Evolutionary conservation across 371 early-diverging fungal species (phyloP).

Genomic region (Mucor irregularis): DNA sequence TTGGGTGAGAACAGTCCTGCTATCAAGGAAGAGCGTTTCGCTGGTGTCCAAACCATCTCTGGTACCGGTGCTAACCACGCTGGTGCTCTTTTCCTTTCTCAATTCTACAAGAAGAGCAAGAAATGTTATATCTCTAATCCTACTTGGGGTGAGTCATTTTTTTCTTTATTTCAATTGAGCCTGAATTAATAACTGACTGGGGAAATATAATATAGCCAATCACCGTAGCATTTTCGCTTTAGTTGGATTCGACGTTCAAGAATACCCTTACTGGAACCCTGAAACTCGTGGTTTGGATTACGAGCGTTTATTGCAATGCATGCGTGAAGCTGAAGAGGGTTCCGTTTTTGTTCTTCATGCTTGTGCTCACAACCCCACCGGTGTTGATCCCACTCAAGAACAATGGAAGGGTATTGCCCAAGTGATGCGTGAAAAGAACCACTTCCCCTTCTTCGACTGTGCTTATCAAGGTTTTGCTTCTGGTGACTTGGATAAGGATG

Average conservation of each 20-base stretch:
- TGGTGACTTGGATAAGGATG: constrained; percentile 89
- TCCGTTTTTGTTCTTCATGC: constrained; percentile 88
- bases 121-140: constrained; percentile 88
- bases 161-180: background rate
- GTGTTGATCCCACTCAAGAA: constrained; percentile 90
- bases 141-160: constrained; percentile 94
- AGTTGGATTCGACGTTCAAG: constrained; percentile 79
- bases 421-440: constrained; percentile 69
- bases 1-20: constrained; percentile 82
- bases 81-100: constrained; percentile 81
- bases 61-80: constrained; percentile 93
- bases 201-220: constrained; percentile 58
- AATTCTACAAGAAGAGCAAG: constrained; percentile 68
- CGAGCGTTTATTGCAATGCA: constrained; percentile 67
- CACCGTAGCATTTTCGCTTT: constrained; percentile 86
- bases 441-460: constrained; percentile 95
- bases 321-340: constrained; percentile 72
- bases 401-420: constrained; percentile 92
- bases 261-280: constrained; percentile 91
- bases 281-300: constrained; percentile 76
- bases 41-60: constrained; percentile 89
- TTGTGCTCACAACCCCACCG: constrained; percentile 97
- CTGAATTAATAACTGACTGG: background rate
- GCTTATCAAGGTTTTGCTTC: constrained; percentile 98
- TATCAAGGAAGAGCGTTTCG: constrained; percentile 71